phyloP scores from a whole-genome alignment of 192 early-diverging fungal species.

The Coemansia biformis region DNA sequence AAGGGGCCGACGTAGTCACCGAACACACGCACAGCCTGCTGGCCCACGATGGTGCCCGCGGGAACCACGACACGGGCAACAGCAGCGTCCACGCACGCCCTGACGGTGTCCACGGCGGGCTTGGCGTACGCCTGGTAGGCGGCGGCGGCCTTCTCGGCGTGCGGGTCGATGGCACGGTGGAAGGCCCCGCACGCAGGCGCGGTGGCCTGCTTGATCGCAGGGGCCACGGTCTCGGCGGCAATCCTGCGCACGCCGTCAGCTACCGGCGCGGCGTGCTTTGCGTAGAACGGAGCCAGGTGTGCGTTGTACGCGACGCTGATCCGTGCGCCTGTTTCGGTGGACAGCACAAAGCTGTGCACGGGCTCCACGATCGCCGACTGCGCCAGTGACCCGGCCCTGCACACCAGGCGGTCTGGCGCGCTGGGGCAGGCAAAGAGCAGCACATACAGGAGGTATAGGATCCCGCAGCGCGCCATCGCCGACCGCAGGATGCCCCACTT shows the following conservation, averaged over 20 bases:
- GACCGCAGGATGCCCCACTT: constrained; percentile 12
- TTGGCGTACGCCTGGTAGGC: constrained; percentile 19
- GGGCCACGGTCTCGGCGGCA: constrained; percentile 19
- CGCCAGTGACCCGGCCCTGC: constrained; percentile 17
- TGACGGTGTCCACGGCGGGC: constrained; percentile 20
- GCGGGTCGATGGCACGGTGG: constrained; percentile 16
- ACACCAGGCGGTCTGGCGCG: constrained; percentile 24
- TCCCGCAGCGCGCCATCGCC: constrained; percentile 16
- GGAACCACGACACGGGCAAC: constrained; percentile 15
- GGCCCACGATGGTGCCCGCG: background rate
- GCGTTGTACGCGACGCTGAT: constrained; percentile 38
- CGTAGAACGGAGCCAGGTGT: constrained; percentile 48
- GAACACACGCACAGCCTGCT: background rate
- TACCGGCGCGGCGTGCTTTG: constrained; percentile 28
- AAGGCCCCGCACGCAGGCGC: constrained; percentile 22
- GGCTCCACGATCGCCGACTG: constrained; percentile 17
- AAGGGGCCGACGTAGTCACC: constrained; percentile 28
- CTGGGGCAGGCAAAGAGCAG: constrained; percentile 36
- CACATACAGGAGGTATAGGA: constrained; percentile 28
- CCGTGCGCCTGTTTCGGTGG: constrained; percentile 42
- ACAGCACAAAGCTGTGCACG: constrained; percentile 12
- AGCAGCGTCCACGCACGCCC: constrained; percentile 1
- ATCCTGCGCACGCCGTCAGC: constrained; percentile 12
- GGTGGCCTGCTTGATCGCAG: constrained; percentile 15
- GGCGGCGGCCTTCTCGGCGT: constrained; percentile 9